These are phyloP conservation scores for Candida frijolesensis DNA, from an alignment of 1,139 yeast genomes.

Conservation along the genomic window DNA sequence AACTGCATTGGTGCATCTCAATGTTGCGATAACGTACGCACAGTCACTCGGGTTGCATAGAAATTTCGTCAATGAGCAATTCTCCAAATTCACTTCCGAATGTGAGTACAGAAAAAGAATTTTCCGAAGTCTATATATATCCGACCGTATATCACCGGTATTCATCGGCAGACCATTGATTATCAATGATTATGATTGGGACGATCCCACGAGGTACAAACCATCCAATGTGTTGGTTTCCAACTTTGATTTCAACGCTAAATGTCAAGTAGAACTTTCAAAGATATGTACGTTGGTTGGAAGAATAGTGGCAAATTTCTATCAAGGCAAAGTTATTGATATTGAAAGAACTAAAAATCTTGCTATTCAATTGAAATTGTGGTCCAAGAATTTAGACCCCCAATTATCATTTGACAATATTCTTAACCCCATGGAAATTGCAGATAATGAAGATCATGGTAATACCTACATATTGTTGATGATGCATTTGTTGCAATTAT, in stretches of 20 bases:
- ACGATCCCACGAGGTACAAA: constrained; percentile 25
- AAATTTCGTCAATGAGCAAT: constrained; percentile 25
- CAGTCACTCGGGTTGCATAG: constrained; percentile 30
- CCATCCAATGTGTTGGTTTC: constrained; percentile 5
- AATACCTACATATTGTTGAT: constrained; percentile 29
- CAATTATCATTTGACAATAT: constrained; percentile 26
- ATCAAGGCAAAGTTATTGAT: constrained; percentile 36
- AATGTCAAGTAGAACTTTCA: constrained; percentile 20
- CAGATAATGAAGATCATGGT: constrained; percentile 16
- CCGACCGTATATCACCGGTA: constrained; percentile 42
- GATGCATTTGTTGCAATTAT: constrained; percentile 41
- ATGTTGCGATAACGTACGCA: constrained; percentile 27
- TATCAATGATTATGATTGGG: constrained; percentile 45
- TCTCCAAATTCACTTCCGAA: constrained; percentile 15
- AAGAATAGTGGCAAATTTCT: constrained; percentile 31
- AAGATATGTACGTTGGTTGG: constrained; percentile 28
- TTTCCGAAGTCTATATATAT: constrained; percentile 43
- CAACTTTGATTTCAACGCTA: constrained; percentile 15
- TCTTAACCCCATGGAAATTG: constrained; percentile 18
- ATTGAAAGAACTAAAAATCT: constrained; percentile 35
- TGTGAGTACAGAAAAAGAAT: constrained; percentile 31
- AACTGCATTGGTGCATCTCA: constrained; percentile 40
- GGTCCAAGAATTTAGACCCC: constrained; percentile 37
- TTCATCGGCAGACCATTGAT: constrained; percentile 44
- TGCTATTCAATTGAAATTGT: constrained; percentile 41